Percentiles rank a stretch among this genome's conserved stretches.
phyloP scores from a whole-genome alignment of 257 asterid genomes.

The Gardenia jasminoides region DNA sequence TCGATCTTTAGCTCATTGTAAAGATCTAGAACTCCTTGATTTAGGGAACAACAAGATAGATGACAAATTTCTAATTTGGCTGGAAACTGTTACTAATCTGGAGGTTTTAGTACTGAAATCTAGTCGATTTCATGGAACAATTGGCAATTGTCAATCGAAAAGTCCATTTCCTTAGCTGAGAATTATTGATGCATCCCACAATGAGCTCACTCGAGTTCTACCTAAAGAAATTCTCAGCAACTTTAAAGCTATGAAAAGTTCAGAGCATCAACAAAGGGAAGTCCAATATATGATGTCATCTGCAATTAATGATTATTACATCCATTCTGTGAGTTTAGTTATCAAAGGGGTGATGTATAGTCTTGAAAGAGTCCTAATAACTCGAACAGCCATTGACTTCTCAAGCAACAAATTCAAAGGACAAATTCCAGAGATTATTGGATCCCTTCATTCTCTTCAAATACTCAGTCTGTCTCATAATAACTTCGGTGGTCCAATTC shows the following conservation, averaged over 20 bases:
- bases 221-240: constrained; percentile 5
- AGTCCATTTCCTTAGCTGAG: neutral
- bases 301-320: neutral
- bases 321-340: neutral
- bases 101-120: constrained; percentile 24
- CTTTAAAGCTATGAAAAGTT: constrained; percentile 25
- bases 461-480: constrained; percentile 27
- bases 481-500: constrained; percentile 26
- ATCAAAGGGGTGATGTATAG: constrained; percentile 4
- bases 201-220: constrained; percentile 18
- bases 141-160: neutral
- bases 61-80: constrained; percentile 33
- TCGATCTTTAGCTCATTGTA: constrained; percentile 20
- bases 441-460: neutral
- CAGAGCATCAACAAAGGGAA: too few species aligned
- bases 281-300: neutral
- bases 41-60: constrained; percentile 29
- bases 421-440: constrained; percentile 13
- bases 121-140: constrained; percentile 4
- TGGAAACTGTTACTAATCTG: constrained; percentile 22
- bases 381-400: constrained; percentile 17
- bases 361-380: neutral
- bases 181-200: constrained; percentile 22
- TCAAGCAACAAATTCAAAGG: constrained; percentile 26
- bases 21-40: constrained; percentile 17